phyloP scores from a whole-genome alignment of 1,284 basidiomycete genomes.

The Mycena sp. region DNA sequence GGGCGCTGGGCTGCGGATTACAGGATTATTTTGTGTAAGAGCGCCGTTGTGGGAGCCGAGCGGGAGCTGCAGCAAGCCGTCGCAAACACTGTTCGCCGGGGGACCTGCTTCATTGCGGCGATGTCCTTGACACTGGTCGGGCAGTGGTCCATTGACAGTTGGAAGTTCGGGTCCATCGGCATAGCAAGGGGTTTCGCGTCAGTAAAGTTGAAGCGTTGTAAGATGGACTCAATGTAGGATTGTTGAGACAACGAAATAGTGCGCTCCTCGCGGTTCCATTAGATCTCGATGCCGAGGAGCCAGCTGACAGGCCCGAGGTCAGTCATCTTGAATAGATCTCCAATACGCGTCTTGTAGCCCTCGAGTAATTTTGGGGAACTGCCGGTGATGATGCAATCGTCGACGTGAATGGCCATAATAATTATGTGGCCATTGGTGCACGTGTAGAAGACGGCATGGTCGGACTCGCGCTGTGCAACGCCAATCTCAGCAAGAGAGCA shows the following conservation, averaged over 20 bases:
- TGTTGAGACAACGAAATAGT: conserved; percentile 30
- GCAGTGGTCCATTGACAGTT: conserved; percentile 14
- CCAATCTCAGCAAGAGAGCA: too few species aligned
- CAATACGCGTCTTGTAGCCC: conserved; percentile 3
- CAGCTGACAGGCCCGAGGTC: too few species aligned
- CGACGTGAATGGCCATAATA: too few species aligned
- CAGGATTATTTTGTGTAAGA: too few species aligned
- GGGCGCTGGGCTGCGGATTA: too few species aligned
- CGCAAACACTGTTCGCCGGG: too few species aligned
- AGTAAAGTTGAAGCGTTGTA: conserved; percentile 28
- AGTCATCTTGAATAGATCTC: conserved; percentile 27
- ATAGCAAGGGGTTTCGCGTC: conserved; percentile 24
- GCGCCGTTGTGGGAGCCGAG: too few species aligned
- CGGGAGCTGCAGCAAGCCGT: too few species aligned
- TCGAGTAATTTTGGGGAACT: background rate
- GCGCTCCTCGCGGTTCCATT: too few species aligned
- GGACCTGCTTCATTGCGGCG: conserved; percentile 5
- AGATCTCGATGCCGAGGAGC: too few species aligned
- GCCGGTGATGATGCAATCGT: conserved; percentile 22
- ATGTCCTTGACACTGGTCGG: too few species aligned
- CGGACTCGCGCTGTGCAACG: conserved; percentile 1
- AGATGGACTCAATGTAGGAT: conserved; percentile 31
- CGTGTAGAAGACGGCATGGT: conserved; percentile 21
- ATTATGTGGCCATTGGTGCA: conserved; percentile 2
- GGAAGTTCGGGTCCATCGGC: conserved; percentile 26